phyloP scores from a whole-genome alignment of 768 basidiomycete species.

The Hirschioporus abietinus region DNA sequence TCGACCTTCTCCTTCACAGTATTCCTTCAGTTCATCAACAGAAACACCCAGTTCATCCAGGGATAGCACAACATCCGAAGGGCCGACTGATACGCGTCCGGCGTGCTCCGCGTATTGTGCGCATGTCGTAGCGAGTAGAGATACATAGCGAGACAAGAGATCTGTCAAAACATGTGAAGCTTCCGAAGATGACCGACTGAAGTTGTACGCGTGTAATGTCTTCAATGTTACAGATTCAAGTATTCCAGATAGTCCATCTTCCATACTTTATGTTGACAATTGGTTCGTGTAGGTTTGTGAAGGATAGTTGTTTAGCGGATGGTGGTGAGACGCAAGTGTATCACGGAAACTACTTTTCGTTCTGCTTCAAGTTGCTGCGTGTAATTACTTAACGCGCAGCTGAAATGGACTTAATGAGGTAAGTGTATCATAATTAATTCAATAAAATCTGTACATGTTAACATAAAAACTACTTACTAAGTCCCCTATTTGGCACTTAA shows the following conservation, averaged over 20 bases:
- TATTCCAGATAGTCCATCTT: conserved; percentile 50
- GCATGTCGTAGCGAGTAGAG: conserved; percentile 59
- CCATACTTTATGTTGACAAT: conserved; percentile 30
- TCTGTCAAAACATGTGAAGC: conserved; percentile 69
- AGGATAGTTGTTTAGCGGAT: not conserved
- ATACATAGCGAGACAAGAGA: conserved; percentile 68
- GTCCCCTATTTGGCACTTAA: too few species aligned
- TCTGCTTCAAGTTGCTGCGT: too few species aligned
- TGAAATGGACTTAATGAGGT: too few species aligned
- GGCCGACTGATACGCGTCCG: conserved; percentile 52
- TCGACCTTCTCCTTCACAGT: conserved; percentile 57
- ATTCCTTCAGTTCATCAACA: conserved; percentile 65
- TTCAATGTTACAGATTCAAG: conserved; percentile 64
- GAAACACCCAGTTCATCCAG: conserved; percentile 73
- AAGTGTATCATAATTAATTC: too few species aligned
- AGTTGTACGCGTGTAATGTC: conserved; percentile 72
- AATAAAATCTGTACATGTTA: too few species aligned
- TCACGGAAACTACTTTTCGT: too few species aligned
- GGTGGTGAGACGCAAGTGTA: not conserved
- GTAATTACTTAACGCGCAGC: too few species aligned
- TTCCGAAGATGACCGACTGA: conserved; percentile 70
- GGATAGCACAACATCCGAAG: conserved; percentile 52
- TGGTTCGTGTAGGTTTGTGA: not conserved
- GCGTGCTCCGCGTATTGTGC: conserved; percentile 72
- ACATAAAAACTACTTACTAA: too few species aligned